Percentiles rank a stretch among this genome's conserved stretches.
Conservation (phyloP, 352 stramenopile genomes). For the Phytopythium mirpurense region DNA sequence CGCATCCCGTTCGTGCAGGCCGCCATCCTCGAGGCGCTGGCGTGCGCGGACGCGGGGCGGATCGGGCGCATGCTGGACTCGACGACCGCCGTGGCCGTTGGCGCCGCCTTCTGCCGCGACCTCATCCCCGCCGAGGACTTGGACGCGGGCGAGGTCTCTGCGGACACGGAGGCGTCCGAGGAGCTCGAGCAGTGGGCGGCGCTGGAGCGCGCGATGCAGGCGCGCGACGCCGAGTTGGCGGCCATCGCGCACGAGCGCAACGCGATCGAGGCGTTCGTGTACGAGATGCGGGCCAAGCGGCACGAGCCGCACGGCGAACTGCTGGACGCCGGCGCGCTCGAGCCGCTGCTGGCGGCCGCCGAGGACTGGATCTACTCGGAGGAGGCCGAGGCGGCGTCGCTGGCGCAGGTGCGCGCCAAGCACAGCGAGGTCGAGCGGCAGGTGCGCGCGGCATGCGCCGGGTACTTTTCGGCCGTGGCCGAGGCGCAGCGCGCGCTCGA, state of each 20-base stretch:
- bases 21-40: conserved; percentile 47
- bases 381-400: conserved; percentile 67
- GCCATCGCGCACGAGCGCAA: conserved; percentile 83
- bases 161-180: conserved; percentile 18
- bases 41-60: conserved; percentile 34
- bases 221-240: conserved; percentile 57
- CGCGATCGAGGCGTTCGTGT: conserved; percentile 88
- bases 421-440: conserved; percentile 50
- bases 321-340: conserved; percentile 53
- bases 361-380: conserved; percentile 93
- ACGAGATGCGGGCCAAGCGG: conserved; percentile 86
- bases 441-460: conserved; percentile 40
- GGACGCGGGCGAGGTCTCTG: conserved; percentile 12
- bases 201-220: conserved; percentile 68
- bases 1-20: conserved; percentile 84
- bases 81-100: conserved; percentile 76
- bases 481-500: conserved; percentile 61
- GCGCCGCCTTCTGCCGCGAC: conserved; percentile 51
- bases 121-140: conserved; percentile 7
- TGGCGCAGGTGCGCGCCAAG: conserved; percentile 46
- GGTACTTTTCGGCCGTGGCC: conserved; percentile 68
- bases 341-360: conserved; percentile 69
- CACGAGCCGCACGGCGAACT: conserved; percentile 66
- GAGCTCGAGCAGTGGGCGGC: conserved; percentile 32
- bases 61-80: conserved; percentile 88